These are phyloP conservation scores for Lomentospora prolificans DNA, from an alignment of 2,329 filamentous ascomycete species.

Conservation along the genomic window DNA sequence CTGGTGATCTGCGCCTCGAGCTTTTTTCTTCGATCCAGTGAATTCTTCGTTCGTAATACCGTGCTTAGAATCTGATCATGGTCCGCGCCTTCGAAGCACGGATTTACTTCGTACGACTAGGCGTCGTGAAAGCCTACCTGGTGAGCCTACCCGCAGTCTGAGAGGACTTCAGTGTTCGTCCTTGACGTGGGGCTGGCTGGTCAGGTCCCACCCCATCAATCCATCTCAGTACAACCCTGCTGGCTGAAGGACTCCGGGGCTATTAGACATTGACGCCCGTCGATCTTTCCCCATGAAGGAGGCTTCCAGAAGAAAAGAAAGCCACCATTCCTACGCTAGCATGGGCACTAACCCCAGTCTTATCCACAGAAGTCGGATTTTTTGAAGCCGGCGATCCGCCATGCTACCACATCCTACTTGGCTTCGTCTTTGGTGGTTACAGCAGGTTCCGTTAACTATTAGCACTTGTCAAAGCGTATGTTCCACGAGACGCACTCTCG, in stretches of 20 bases:
- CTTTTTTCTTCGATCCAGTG: too few relatives aligned
- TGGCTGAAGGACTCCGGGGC: background rate
- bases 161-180: too few relatives aligned
- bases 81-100: too few relatives aligned
- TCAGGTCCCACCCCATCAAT: too few relatives aligned
- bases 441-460: background rate
- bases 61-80: too few relatives aligned
- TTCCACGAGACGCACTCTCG: background rate
- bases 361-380: background rate
- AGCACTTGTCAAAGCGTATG: background rate
- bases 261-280: background rate
- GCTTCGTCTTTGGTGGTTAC: background rate
- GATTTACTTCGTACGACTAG: too few relatives aligned
- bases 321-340: background rate
- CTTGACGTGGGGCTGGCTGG: too few relatives aligned
- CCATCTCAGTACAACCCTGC: background rate
- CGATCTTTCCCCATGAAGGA: slow-evolving; percentile 4
- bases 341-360: background rate
- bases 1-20: too few relatives aligned
- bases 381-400: background rate
- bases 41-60: too few relatives aligned
- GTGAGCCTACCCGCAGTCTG: too few relatives aligned
- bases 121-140: too few relatives aligned
- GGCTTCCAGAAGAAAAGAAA: slow-evolving; percentile 8
- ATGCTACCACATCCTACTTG: background rate